These are phyloP conservation scores for Epichloe uncinata DNA, from an alignment of 2,329 filamentous ascomycete species.

Conservation along the genomic window DNA sequence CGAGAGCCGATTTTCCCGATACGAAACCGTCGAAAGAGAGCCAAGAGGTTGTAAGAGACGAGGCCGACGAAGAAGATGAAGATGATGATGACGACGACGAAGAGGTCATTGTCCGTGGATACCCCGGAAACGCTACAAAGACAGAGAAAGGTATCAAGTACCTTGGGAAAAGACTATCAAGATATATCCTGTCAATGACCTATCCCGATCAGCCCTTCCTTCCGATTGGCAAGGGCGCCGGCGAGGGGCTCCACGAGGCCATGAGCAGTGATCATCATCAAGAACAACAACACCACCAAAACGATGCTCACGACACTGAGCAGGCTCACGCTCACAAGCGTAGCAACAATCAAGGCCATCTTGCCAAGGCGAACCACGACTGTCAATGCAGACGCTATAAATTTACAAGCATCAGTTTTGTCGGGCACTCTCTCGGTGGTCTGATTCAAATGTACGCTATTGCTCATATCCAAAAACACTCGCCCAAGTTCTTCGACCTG, in stretches of 20 bases:
- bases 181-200: slow-evolving; percentile 78
- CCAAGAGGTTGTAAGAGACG: not conserved
- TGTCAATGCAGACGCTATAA: slow-evolving; percentile 49
- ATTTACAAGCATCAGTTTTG: slow-evolving; percentile 89
- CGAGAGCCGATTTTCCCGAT: slow-evolving; percentile 5
- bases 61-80: slow-evolving; percentile 13
- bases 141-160: slow-evolving; percentile 97
- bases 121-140: slow-evolving; percentile 75
- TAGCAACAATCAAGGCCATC: slow-evolving; percentile 44
- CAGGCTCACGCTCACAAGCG: slow-evolving; percentile 47
- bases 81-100: slow-evolving; percentile 59
- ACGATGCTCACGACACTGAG: slow-evolving; percentile 27
- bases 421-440: slow-evolving; percentile 83
- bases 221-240: slow-evolving; percentile 42
- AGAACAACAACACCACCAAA: slow-evolving; percentile 30
- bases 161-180: slow-evolving; percentile 83
- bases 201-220: slow-evolving; percentile 88
- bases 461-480: slow-evolving; percentile 94
- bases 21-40: slow-evolving; percentile 8
- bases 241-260: slow-evolving; percentile 28
- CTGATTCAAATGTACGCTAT: slow-evolving; percentile 88
- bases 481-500: slow-evolving; percentile 73
- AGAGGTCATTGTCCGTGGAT: slow-evolving; percentile 80
- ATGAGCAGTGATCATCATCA: slow-evolving; percentile 26
- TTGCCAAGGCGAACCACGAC: slow-evolving; percentile 39